These are phyloP conservation scores for Plectosphaerella sp. DNA, from an alignment of 2,329 filamentous ascomycete species.

Conservation along the genomic window DNA sequence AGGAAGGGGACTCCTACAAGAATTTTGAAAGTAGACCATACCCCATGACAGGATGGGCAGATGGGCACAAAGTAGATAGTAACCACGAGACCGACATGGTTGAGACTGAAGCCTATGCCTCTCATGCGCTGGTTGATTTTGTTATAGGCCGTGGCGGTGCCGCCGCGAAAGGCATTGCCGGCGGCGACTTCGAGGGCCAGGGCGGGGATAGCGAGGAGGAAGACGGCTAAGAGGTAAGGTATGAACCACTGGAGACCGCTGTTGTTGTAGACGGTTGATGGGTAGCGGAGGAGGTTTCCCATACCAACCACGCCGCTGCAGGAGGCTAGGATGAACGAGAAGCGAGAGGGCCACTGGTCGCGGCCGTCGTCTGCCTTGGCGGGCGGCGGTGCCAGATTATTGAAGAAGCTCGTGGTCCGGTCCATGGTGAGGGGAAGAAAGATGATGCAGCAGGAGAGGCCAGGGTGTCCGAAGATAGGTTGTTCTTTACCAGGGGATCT, in stretches of 20 bases:
- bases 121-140: constrained; percentile 43
- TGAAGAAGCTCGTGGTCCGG: constrained; percentile 7
- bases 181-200: constrained; percentile 58
- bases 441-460: no score
- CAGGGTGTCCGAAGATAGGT: no score
- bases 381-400: constrained; percentile 15
- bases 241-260: constrained; percentile 54
- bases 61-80: constrained; percentile 51
- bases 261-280: constrained; percentile 52
- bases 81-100: constrained; percentile 45
- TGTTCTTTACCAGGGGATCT: no score
- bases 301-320: constrained; percentile 50
- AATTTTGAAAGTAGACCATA: constrained; percentile 50
- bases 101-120: constrained; percentile 44
- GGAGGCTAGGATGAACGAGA: constrained; percentile 42
- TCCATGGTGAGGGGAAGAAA: background rate
- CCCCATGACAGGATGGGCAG: constrained; percentile 48
- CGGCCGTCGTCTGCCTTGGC: constrained; percentile 18
- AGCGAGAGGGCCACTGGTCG: constrained; percentile 42
- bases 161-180: constrained; percentile 56
- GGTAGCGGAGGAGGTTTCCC: constrained; percentile 51
- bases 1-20: constrained; percentile 46
- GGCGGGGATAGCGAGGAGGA: constrained; percentile 47
- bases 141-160: constrained; percentile 43
- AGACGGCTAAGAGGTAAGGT: constrained; percentile 46